Evolutionary conservation across 1,284 basidiomycete species (phyloP).

Genomic region (Ustilago hordei): DNA sequence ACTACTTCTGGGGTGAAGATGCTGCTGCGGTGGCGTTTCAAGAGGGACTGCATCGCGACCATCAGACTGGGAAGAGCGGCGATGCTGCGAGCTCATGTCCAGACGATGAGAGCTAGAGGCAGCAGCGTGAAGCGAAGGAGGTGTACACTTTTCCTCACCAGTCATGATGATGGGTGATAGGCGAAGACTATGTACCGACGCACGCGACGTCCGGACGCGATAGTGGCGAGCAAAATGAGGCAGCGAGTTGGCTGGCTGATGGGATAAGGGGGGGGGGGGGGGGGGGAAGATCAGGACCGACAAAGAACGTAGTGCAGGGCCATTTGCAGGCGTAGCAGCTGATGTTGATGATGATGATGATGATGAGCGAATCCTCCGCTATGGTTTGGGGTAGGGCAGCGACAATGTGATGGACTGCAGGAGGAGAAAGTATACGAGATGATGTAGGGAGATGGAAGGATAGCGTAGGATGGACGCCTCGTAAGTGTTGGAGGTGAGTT

Average conservation of each 20-base stretch:
- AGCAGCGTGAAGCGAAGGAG: no score
- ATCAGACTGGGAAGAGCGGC: constrained; percentile 36
- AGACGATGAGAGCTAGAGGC: constrained; percentile 1
- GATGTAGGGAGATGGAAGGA: not conserved
- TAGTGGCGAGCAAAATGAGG: no score
- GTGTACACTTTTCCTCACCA: no score
- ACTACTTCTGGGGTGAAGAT: constrained; percentile 35
- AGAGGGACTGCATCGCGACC: constrained; percentile 24
- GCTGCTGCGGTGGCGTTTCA: constrained; percentile 27
- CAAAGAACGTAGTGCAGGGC: not conserved
- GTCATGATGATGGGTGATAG: no score
- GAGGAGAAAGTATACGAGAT: not conserved
- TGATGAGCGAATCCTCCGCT: not conserved
- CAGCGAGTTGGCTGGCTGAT: constrained; percentile 3
- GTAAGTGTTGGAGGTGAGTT: constrained; percentile 4
- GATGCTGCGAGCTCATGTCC: constrained; percentile 8
- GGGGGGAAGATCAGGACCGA: constrained; percentile 3
- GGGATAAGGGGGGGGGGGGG: not conserved
- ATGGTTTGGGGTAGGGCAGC: not conserved
- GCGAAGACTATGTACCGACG: not conserved
- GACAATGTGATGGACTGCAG: not conserved
- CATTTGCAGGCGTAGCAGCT: constrained; percentile 9
- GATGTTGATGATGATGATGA: not conserved
- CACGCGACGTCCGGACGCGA: constrained; percentile 2
- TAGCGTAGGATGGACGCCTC: not conserved